These are phyloP conservation scores for Solanum habrochaites DNA, from an alignment of 257 asterid genomes.

Conservation along the genomic window DNA sequence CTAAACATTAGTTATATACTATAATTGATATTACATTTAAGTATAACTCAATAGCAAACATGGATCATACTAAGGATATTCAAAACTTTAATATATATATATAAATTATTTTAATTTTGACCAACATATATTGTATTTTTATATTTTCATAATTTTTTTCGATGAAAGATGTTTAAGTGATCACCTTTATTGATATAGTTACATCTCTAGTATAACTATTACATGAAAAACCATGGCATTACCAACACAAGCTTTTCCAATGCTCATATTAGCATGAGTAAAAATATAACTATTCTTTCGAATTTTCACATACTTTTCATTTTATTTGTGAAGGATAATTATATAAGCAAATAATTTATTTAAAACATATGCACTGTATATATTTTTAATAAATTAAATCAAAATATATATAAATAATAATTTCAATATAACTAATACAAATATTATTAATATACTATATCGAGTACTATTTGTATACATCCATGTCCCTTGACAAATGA, in stretches of 20 bases:
- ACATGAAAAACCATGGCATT: background rate
- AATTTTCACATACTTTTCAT: background rate
- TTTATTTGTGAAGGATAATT: background rate
- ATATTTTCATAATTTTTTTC: accelerated
- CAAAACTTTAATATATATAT: too few species aligned
- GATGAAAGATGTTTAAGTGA: background rate
- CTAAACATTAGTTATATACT: background rate
- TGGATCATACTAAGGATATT: background rate
- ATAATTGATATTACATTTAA: background rate
- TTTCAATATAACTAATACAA: background rate
- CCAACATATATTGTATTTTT: too few species aligned
- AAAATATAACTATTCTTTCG: accelerated
- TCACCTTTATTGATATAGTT: background rate
- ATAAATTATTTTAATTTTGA: too few species aligned
- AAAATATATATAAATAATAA: background rate
- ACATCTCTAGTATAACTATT: background rate
- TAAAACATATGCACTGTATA: background rate
- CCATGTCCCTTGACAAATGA: background rate
- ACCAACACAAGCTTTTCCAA: background rate
- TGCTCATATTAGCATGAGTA: background rate
- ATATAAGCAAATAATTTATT: background rate
- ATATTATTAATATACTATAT: too few species aligned
- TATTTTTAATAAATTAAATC: background rate
- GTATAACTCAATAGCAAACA: background rate
- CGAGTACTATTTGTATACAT: background rate